Evolutionary conservation across 2,329 filamentous ascomycete species (phyloP).

Genomic region (Zymoseptoria tritici): DNA sequence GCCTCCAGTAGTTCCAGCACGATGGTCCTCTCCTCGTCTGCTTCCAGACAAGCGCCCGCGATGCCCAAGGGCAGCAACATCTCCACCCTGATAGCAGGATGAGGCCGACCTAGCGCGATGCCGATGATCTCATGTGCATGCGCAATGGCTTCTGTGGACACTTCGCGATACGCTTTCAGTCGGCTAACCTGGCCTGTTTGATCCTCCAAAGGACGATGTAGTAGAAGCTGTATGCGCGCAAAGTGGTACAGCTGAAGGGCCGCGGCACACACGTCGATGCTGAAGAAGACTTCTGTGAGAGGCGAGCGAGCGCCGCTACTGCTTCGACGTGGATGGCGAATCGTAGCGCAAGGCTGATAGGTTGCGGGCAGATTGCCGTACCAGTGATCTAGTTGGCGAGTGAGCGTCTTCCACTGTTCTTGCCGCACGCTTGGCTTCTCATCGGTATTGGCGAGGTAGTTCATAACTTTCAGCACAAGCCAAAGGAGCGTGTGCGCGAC

Average conservation of each 20-base stretch:
- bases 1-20: slow-evolving; percentile 52
- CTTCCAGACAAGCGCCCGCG: slow-evolving; percentile 53
- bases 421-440: slow-evolving; percentile 33
- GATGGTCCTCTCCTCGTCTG: slow-evolving; percentile 47
- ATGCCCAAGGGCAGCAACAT: slow-evolving; percentile 54
- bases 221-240: slow-evolving; percentile 52
- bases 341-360: slow-evolving; percentile 49
- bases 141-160: slow-evolving; percentile 46
- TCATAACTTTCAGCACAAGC: slow-evolving; percentile 58
- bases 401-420: slow-evolving; percentile 45
- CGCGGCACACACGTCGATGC: slow-evolving; percentile 55
- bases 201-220: slow-evolving; percentile 48
- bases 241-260: slow-evolving; percentile 61
- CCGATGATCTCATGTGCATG: slow-evolving; percentile 56
- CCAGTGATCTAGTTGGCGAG: slow-evolving; percentile 54
- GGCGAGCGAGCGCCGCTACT: slow-evolving; percentile 7
- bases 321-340: slow-evolving; percentile 18
- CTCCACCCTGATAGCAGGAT: slow-evolving; percentile 49
- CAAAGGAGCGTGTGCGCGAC: slow-evolving; percentile 58
- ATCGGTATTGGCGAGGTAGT: slow-evolving; percentile 52
- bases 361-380: slow-evolving; percentile 52
- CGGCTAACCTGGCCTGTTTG: slow-evolving; percentile 40
- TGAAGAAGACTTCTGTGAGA: slow-evolving; percentile 54
- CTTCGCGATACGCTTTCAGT: slow-evolving; percentile 48
- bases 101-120: slow-evolving; percentile 51